Conservation (phyloP, 352 stramenopile species). For the Globisporangium okanoganense region DNA sequence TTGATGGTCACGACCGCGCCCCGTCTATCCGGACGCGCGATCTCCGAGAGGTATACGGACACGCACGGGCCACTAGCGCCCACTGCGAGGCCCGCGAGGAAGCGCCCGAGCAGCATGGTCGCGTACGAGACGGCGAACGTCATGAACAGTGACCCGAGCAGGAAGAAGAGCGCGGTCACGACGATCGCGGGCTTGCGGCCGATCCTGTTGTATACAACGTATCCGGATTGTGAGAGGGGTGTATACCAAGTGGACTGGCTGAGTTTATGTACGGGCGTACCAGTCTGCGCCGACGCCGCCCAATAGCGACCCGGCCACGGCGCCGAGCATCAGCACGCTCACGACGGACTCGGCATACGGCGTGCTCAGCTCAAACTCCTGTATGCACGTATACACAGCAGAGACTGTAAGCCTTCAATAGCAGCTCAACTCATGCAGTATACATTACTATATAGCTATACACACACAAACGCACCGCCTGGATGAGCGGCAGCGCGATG, state of each 20-base stretch:
- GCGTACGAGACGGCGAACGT: constrained; percentile 47
- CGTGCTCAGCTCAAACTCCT: constrained; percentile 56
- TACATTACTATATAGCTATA: too few species aligned
- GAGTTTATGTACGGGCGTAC: constrained; percentile 16
- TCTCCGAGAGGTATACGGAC: constrained; percentile 66
- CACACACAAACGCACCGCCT: constrained; percentile 22
- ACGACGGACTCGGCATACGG: constrained; percentile 47
- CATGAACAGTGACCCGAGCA: constrained; percentile 61
- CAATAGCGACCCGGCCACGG: constrained; percentile 53
- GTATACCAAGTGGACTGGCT: background rate
- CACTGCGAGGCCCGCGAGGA: constrained; percentile 59
- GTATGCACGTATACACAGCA: background rate
- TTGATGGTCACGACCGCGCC: constrained; percentile 59
- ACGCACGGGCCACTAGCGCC: constrained; percentile 62
- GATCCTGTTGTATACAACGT: constrained; percentile 22
- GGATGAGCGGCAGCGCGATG: constrained; percentile 59
- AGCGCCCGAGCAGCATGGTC: constrained; percentile 55
- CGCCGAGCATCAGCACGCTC: constrained; percentile 65
- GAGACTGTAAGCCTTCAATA: background rate
- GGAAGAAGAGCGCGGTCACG: constrained; percentile 54
- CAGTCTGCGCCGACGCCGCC: constrained; percentile 55
- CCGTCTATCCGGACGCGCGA: constrained; percentile 48
- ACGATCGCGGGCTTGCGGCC: constrained; percentile 63
- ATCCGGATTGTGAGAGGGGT: background rate
- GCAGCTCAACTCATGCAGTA: background rate